Percentiles rank a stretch among this genome's conserved stretches.
Conservation (phyloP, 2,329 filamentous ascomycete species). For the Colletotrichum chlorophyti region DNA sequence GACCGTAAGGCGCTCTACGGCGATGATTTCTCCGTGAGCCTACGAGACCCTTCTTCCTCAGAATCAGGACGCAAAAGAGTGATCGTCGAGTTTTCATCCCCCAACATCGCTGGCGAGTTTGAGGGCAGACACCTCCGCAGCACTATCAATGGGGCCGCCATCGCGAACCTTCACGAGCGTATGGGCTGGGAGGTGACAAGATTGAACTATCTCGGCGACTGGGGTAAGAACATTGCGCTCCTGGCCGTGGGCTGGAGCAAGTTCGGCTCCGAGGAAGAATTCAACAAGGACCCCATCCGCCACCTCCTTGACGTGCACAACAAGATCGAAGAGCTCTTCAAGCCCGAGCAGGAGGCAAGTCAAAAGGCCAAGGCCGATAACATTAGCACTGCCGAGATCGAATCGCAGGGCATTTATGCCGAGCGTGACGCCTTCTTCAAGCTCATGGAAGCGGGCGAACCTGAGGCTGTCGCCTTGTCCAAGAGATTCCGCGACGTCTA, state of each 20-base stretch:
- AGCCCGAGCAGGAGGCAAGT: slow-evolving; percentile 66
- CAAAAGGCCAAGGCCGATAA: slow-evolving; percentile 56
- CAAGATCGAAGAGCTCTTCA: slow-evolving; percentile 68
- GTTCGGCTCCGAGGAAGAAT: slow-evolving; percentile 70
- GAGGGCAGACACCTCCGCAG: slow-evolving; percentile 77
- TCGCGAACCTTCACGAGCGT: slow-evolving; percentile 71
- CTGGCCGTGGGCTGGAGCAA: slow-evolving; percentile 72
- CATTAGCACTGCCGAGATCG: slow-evolving; percentile 50
- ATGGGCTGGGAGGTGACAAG: slow-evolving; percentile 75
- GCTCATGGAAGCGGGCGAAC: slow-evolving; percentile 65
- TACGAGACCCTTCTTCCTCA: slow-evolving; percentile 53
- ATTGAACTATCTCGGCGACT: slow-evolving; percentile 81
- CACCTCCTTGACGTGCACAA: slow-evolving; percentile 79
- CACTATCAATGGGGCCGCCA: slow-evolving; percentile 78
- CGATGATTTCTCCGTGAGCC: slow-evolving; percentile 63
- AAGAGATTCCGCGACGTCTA: slow-evolving; percentile 64
- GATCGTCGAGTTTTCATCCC: slow-evolving; percentile 76
- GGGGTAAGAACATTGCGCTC: slow-evolving; percentile 76
- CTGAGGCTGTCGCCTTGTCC: slow-evolving; percentile 63
- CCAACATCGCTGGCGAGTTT: slow-evolving; percentile 81
- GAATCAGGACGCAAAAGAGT: slow-evolving; percentile 53
- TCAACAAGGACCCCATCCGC: slow-evolving; percentile 71
- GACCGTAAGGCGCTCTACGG: slow-evolving; percentile 64
- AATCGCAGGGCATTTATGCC: slow-evolving; percentile 51
- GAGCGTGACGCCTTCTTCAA: slow-evolving; percentile 68